A percentile compares a stretch with the other conserved stretches of the same genome.
Evolutionary conservation across 179 eudicot species (phyloP).

Genomic region (Amaranthus tricolor): DNA sequence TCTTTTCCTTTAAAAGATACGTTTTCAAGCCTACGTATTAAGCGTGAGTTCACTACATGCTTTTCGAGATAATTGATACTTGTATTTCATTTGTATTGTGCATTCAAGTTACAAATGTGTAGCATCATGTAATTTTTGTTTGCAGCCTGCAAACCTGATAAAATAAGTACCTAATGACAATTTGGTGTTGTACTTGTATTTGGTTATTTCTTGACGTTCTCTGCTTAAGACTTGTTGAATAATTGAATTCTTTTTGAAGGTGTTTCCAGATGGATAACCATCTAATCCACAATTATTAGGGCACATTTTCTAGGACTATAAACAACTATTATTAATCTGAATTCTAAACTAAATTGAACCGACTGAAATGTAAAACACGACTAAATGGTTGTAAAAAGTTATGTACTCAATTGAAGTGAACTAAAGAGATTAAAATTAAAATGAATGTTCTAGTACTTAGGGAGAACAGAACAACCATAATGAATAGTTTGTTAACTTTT

Average conservation of each 20-base stretch:
- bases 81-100: not conserved
- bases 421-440: too few relatives aligned
- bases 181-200: not conserved
- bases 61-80: too few relatives aligned
- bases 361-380: too few relatives aligned
- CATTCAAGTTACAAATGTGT: not conserved
- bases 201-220: not conserved
- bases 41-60: not conserved
- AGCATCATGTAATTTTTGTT: not conserved
- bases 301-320: too few relatives aligned
- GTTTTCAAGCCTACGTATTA: constrained; percentile 8
- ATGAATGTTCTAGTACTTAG: too few relatives aligned
- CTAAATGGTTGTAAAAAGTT: not conserved
- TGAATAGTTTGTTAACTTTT: too few relatives aligned
- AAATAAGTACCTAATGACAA: not conserved
- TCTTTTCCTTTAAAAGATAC: constrained; percentile 1
- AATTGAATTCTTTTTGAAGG: not conserved
- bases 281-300: too few relatives aligned
- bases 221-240: not conserved
- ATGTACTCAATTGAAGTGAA: not conserved
- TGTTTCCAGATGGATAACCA: not conserved
- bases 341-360: too few relatives aligned
- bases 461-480: too few relatives aligned
- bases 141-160: not conserved
- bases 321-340: too few relatives aligned